phyloP scores from a whole-genome alignment of 2,329 filamentous ascomycete genomes.

The Peltaster fructicola region DNA sequence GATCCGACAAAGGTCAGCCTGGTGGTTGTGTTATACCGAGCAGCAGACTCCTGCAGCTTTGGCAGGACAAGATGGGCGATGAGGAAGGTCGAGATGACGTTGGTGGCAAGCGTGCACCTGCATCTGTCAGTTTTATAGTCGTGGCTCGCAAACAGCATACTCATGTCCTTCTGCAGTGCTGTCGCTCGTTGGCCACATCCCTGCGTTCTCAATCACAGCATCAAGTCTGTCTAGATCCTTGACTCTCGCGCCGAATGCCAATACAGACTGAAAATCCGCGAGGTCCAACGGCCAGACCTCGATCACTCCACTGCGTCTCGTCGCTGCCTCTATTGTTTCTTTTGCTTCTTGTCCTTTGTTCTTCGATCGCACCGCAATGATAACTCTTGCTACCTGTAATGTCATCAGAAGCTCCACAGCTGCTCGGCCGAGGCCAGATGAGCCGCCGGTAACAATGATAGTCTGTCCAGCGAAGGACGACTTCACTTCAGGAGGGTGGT shows the following conservation, averaged over 20 bases:
- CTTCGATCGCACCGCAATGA: conserved; percentile 27
- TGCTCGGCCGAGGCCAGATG: conserved; percentile 30
- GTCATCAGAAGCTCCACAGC: conserved; percentile 25
- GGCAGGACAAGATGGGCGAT: conserved; percentile 34
- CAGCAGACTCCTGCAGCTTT: conserved; percentile 28
- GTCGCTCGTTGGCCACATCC: conserved; percentile 8
- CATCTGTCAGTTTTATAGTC: conserved; percentile 22
- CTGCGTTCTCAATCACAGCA: conserved; percentile 23
- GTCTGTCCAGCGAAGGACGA: conserved; percentile 19
- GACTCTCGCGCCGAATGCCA: conserved; percentile 18
- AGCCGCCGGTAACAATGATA: conserved; percentile 32
- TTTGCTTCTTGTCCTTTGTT: conserved; percentile 29
- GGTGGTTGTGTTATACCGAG: conserved; percentile 18
- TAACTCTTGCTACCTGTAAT: conserved; percentile 24
- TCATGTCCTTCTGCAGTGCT: too few relatives aligned
- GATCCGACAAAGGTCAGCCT: conserved; percentile 23
- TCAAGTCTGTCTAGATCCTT: conserved; percentile 19
- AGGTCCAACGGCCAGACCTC: conserved; percentile 32
- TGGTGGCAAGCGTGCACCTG: conserved; percentile 34
- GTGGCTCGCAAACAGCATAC: too few relatives aligned
- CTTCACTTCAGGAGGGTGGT: too few relatives aligned
- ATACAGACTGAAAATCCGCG: conserved; percentile 21
- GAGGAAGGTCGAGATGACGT: conserved; percentile 36
- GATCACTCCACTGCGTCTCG: conserved; percentile 17
- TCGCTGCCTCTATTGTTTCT: conserved; percentile 21